Percentiles rank a stretch among this genome's conserved stretches.
These are phyloP conservation scores for Mycogone perniciosa DNA, from an alignment of 2,329 filamentous ascomycete species.

Conservation along the genomic window DNA sequence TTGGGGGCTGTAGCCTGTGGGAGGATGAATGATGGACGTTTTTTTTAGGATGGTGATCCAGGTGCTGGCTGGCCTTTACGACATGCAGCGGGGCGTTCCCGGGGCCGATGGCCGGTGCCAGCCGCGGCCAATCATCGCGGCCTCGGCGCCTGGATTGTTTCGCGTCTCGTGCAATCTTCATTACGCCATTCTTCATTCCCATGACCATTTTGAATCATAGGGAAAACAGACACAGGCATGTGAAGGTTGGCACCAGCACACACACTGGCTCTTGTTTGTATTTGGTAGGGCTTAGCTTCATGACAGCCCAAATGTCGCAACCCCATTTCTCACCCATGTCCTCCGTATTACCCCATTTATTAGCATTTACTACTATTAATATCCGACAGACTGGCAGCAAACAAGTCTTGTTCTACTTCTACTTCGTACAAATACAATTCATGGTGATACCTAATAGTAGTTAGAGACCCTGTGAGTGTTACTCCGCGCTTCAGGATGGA, in stretches of 20 bases:
- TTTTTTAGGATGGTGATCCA: not conserved
- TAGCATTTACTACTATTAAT: not conserved
- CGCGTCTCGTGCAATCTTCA: not conserved
- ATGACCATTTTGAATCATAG: not conserved
- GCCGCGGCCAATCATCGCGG: constrained; percentile 8
- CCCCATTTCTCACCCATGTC: not conserved
- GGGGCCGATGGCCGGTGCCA: constrained; percentile 7
- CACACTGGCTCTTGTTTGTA: too few relatives aligned
- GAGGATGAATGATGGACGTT: not conserved
- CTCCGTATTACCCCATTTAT: too few relatives aligned
- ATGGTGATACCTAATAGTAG: too few relatives aligned
- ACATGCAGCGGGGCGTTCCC: constrained; percentile 7
- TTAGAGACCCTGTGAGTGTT: too few relatives aligned
- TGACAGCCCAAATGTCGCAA: not conserved
- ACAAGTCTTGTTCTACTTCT: too few relatives aligned
- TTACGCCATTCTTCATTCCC: not conserved
- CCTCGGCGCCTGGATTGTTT: not conserved
- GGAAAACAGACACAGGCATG: too few relatives aligned
- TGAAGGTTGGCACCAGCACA: not conserved
- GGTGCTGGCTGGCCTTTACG: constrained; percentile 1
- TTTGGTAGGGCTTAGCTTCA: not conserved
- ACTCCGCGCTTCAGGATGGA: too few relatives aligned
- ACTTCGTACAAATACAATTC: too few relatives aligned
- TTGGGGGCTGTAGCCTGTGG: not conserved
- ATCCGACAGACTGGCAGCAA: not conserved